phyloP scores from a whole-genome alignment of 305 asterid genomes.

The Fraxinus xanthoxyloides region DNA sequence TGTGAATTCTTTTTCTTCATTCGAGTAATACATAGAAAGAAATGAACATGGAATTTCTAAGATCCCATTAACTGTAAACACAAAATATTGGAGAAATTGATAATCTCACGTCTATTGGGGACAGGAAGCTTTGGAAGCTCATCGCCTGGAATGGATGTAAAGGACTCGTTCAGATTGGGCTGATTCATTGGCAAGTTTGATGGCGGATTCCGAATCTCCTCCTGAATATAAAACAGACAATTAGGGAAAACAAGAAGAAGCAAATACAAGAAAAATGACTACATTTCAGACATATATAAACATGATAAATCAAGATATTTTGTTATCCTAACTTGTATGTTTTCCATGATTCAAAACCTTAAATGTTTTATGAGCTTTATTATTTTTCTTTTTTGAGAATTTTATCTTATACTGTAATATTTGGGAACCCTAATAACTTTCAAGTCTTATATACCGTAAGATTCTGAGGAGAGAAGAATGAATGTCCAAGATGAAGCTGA shows the following conservation, averaged over 20 bases:
- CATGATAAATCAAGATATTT: background rate
- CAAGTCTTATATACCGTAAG: conserved; percentile 52
- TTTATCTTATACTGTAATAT: background rate
- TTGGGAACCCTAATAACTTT: conserved; percentile 24
- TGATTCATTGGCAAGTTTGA: conserved; percentile 66
- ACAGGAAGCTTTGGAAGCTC: conserved; percentile 90
- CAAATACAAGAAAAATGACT: background rate
- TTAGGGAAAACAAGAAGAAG: background rate
- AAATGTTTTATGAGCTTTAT: background rate
- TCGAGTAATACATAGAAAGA: background rate
- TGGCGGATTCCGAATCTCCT: conserved; percentile 76
- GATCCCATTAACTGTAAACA: background rate
- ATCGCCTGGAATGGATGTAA: conserved; percentile 68
- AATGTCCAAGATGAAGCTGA: conserved; percentile 82
- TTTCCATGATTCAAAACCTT: conserved; percentile 21
- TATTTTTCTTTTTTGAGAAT: background rate
- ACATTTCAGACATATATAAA: too few relatives aligned
- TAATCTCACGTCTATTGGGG: conserved; percentile 79
- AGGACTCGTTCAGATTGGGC: conserved; percentile 54
- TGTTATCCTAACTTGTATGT: background rate
- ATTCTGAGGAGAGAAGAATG: conserved; percentile 86
- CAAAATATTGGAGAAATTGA: background rate
- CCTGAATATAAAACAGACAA: conserved; percentile 32
- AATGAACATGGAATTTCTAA: background rate
- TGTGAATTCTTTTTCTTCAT: background rate